Conservation (phyloP, 768 basidiomycete genomes). For the Agaricus subrufescens region DNA sequence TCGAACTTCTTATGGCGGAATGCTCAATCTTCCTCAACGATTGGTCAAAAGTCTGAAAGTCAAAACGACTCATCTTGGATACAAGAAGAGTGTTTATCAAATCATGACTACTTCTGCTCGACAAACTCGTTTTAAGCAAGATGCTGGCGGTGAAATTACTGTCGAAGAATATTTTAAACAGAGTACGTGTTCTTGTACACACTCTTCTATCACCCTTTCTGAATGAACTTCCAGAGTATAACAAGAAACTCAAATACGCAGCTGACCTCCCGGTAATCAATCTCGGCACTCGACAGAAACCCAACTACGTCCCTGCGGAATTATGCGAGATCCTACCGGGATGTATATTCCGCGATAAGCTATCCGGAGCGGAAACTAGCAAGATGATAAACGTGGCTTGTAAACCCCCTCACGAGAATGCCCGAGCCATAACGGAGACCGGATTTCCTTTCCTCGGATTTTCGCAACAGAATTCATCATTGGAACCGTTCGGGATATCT, state of each 20-base stretch:
- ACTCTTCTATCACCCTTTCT: background rate
- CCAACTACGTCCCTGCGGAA: conserved; percentile 54
- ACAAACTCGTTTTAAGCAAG: conserved; percentile 16
- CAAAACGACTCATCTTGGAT: conserved; percentile 47
- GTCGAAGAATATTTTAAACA: conserved; percentile 57
- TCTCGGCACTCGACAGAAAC: conserved; percentile 27
- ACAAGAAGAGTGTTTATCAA: conserved; percentile 35
- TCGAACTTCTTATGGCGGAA: conserved; percentile 29
- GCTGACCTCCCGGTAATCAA: conserved; percentile 41
- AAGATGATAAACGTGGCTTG: conserved; percentile 65
- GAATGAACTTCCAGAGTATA: conserved; percentile 41
- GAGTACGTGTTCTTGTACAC: conserved; percentile 34
- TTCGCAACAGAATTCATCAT: conserved; percentile 22
- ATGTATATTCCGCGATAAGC: conserved; percentile 51
- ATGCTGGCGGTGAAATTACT: conserved; percentile 37
- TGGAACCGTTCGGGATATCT: conserved; percentile 53
- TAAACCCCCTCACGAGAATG: conserved; percentile 54
- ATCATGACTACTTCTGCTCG: conserved; percentile 16
- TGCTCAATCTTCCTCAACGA: conserved; percentile 38
- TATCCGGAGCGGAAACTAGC: conserved; percentile 51
- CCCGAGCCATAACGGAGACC: conserved; percentile 45
- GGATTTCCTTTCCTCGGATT: conserved; percentile 55
- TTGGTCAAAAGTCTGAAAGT: conserved; percentile 55
- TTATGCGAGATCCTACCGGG: conserved; percentile 58
- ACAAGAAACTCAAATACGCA: conserved; percentile 40